Base-by-base conservation (phyloP, 1,284 basidiomycete species). In the Ustilago xerochloae region DNA sequence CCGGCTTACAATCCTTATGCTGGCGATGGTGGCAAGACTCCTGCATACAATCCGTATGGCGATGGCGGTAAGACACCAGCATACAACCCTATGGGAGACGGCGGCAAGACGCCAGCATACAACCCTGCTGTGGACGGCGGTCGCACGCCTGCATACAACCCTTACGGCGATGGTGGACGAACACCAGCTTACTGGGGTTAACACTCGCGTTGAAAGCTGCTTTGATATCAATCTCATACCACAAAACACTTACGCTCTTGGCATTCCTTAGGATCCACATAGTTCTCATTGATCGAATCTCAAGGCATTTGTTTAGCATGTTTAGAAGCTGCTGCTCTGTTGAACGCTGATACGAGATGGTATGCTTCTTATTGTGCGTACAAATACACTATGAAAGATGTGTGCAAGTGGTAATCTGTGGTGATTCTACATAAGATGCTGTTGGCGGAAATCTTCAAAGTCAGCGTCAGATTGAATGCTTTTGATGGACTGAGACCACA, bases 61-160 rank as follows among this genome's bases (percentile, higher is more conserved):
- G 74, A 71, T 55, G 75, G 75, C 30, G 70, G 76, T 20, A 65
- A 71, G 57, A 74, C 72, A 39, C 75, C 71, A 18, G 75, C 61
- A 7, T 74, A 75, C 50, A 77, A 77, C 22, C 63, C 67, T 15
- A 35, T 69, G 6, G 65, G 47, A 20, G 77, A 73, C 20, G 79
- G 80, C n/a, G 78, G 76, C n/a, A 75, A 74, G 46, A 82, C 81
- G n/a, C 81, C 81, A 0, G 81, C 78, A 0, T 80, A 82, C 71
- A 77, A 77, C 32, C 70, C 75, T 13, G 45, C 49, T 32, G 70
- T 36, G 5, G 75, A 77, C 22, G 75, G 75, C 18, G 70, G 75
- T n/a, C 59, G 64, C 2, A 77, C 75, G 15, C 75, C 75, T 15
- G 75, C 54, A 9, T 74, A 75, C 63, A 60, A 74, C 20, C 75